phyloP scores from a whole-genome alignment of 2,329 filamentous ascomycete genomes.

The Blastomyces parvus region DNA sequence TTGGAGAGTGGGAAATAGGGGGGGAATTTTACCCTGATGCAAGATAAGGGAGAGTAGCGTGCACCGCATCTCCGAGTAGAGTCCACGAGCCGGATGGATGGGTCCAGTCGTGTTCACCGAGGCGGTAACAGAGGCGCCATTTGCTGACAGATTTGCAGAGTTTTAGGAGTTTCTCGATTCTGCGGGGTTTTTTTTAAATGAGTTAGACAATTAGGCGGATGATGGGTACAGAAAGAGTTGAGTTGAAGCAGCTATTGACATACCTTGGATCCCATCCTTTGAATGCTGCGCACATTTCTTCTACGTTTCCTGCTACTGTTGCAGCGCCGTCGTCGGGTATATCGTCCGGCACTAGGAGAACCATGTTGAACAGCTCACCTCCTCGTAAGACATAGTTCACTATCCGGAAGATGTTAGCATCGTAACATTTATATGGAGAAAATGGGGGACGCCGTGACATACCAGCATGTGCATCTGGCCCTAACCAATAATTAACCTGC shows the following conservation, averaged over 20 bases:
- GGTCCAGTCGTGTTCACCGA: constrained; percentile 48
- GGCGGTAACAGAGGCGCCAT: constrained; percentile 51
- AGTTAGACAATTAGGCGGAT: background rate
- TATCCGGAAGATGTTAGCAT: constrained; percentile 12
- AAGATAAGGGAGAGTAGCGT: constrained; percentile 54
- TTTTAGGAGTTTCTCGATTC: constrained; percentile 46
- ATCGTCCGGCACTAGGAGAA: constrained; percentile 55
- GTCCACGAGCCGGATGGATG: constrained; percentile 48
- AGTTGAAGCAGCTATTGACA: background rate
- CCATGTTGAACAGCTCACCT: constrained; percentile 52
- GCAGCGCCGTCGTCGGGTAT: constrained; percentile 46
- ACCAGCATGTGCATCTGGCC: constrained; percentile 42
- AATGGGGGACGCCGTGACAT: background rate
- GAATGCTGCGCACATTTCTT: constrained; percentile 47
- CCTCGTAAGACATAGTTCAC: constrained; percentile 53
- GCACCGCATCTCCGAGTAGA: constrained; percentile 54
- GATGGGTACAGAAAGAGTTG: too few species aligned
- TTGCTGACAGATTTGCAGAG: constrained; percentile 52
- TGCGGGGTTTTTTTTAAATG: constrained; percentile 11
- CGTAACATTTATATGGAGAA: background rate
- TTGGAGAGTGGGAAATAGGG: background rate
- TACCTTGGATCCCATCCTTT: constrained; percentile 48
- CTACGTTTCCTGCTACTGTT: constrained; percentile 41
- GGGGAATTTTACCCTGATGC: constrained; percentile 37
- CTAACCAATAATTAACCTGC: constrained; percentile 47